Evolutionary conservation across 345 rosid genomes (phyloP), one percentile per base, ranked within the genome.

Genomic region (Abelmoschus esculentus): DNA sequence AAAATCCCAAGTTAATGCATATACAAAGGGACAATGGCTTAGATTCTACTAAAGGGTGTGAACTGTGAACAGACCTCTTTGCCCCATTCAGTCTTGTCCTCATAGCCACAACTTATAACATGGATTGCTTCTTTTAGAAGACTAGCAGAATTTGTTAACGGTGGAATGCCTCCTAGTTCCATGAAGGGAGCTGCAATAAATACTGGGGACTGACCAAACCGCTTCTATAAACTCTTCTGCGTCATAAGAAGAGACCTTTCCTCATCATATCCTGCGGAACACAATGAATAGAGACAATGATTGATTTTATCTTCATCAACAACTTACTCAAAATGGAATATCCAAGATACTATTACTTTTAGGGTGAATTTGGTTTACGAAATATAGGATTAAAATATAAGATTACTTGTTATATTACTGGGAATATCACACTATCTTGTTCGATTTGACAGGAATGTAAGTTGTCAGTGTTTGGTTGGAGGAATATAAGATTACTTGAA

Each of bases 31-130:
- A 31, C 40, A 44, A 54, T 7, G 32, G 36, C 42, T 22, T 22
- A 22, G 26, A 22, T 38, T 17, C 11, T 66, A 69, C 18, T n/a
- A 61, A 61, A 66, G 54, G 55, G 34, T 17, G 46, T 9, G n/a
- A 52, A 42, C 68, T 17, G 46, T 9, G n/a, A 52, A 42, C 68
- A 29, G 13, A 89, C 99, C 99, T 96, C 99, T 81, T 96, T 96
- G 67, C 99, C 99, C 99, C 99, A 96, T 72, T 96, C 99, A 31
- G 95, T 86, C 86, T 96, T 96, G 87, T 92, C 99, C 76, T 96
- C 99, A 7, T 96, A 96, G 71, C 99, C 99, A 75, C 99, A 96
- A 80, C 99, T 96, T 38, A 96, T 92, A 70, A 96, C 99, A 80
- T 96, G 99, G 73, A 96, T 92, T 69, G 99, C 98, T 81, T 96